phyloP scores from a whole-genome alignment of 164 flowering plant genomes.

The Vitis amurensis region DNA sequence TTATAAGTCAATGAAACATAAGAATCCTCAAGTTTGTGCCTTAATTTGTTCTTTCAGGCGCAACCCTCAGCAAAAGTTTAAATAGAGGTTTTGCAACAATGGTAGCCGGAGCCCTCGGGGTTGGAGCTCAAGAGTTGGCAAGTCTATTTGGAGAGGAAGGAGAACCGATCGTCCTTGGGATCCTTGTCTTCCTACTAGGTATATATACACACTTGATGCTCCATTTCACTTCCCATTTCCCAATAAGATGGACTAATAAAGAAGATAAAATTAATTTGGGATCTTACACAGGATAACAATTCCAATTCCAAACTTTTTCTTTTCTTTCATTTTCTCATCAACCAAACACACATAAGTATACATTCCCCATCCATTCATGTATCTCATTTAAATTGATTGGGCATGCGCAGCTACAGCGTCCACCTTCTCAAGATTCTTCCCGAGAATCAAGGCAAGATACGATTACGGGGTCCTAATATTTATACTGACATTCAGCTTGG shows the following conservation, averaged over 20 bases:
- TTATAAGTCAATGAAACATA: too few species aligned
- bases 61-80: slow-evolving; percentile 60
- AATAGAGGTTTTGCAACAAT: slow-evolving; percentile 75
- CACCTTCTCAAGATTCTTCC: slow-evolving; percentile 65
- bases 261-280: too few species aligned
- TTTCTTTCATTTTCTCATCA: too few species aligned
- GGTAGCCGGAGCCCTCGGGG: slow-evolving; percentile 63
- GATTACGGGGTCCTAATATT: slow-evolving; percentile 80
- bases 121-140: slow-evolving; percentile 65
- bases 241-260: too few species aligned
- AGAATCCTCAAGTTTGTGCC: background rate
- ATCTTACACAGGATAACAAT: too few species aligned
- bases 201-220: slow-evolving; percentile 3
- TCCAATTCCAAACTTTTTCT: too few species aligned
- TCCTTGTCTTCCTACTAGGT: slow-evolving; percentile 65
- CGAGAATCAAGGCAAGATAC: slow-evolving; percentile 61
- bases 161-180: slow-evolving; percentile 62
- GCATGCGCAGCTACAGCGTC: slow-evolving; percentile 49
- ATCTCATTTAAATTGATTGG: background rate
- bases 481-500: slow-evolving; percentile 73
- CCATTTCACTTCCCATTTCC: too few species aligned
- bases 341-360: too few species aligned
- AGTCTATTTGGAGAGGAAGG: slow-evolving; percentile 50
- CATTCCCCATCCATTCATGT: too few species aligned
- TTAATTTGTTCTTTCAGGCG: slow-evolving; percentile 38